Percentiles rank a stretch among this genome's conserved stretches.
Conservation (phyloP, 2,329 filamentous ascomycete genomes). For the Diplocarpon rosae region DNA sequence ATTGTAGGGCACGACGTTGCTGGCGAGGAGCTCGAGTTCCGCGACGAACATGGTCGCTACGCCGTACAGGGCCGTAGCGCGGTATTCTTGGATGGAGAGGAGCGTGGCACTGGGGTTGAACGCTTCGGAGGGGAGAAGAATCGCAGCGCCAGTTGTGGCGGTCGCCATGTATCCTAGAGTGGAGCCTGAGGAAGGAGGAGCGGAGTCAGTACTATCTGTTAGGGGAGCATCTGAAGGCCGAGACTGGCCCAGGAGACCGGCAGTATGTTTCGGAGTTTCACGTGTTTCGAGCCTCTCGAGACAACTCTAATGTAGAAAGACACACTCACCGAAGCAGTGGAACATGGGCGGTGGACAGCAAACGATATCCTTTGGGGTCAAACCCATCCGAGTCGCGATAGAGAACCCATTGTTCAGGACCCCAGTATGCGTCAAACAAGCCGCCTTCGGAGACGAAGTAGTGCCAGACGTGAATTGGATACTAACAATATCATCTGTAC, state of each 20-base stretch:
- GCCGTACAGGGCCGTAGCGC: conserved; percentile 63
- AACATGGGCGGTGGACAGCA: conserved; percentile 82
- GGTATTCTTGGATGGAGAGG: conserved; percentile 36
- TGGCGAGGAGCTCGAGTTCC: conserved; percentile 65
- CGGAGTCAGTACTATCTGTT: no score
- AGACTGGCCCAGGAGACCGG: no score
- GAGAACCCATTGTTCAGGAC: conserved; percentile 87
- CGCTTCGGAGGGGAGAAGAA: conserved; percentile 77
- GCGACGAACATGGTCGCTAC: conserved; percentile 94
- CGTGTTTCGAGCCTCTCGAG: no score
- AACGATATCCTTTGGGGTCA: conserved; percentile 62
- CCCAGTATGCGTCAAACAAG: conserved; percentile 72
- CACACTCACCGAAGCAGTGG: conserved; percentile 87
- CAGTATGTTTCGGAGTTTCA: no score
- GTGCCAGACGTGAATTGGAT: conserved; percentile 84
- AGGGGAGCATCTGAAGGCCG: no score
- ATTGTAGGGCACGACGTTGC: conserved; percentile 31
- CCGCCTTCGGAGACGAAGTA: conserved; percentile 81
- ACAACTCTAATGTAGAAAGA: no score
- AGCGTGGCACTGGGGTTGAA: conserved; percentile 73
- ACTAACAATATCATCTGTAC: conserved; percentile 66
- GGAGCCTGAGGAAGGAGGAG: no score
- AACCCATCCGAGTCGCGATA: conserved; percentile 76
- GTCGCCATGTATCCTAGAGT: conserved; percentile 95
- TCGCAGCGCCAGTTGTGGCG: conserved; percentile 68